Evolutionary conservation across 805 yeast genomes (phyloP).

Genomic region (Alloascoidea hylecoeti): DNA sequence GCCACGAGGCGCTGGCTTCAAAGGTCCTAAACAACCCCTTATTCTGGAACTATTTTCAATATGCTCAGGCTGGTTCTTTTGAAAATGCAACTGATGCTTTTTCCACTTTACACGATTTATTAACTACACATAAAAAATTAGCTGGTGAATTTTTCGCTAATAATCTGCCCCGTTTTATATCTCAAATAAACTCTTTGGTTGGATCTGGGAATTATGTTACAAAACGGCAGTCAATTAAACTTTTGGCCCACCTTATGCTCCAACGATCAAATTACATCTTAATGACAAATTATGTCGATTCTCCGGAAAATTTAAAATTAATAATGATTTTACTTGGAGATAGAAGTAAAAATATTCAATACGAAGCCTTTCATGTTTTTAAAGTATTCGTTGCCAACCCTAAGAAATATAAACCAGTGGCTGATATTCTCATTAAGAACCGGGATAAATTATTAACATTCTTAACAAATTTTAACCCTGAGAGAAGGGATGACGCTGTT

Average conservation of each 20-base stretch:
- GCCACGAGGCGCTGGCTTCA: slow-evolving; percentile 55
- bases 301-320: slow-evolving; percentile 70
- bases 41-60: slow-evolving; percentile 76
- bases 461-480: slow-evolving; percentile 49
- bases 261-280: slow-evolving; percentile 56
- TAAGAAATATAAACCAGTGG: slow-evolving; percentile 62
- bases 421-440: slow-evolving; percentile 75
- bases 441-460: slow-evolving; percentile 62
- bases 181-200: slow-evolving; percentile 52
- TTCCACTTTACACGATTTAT: slow-evolving; percentile 54
- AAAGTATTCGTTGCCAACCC: slow-evolving; percentile 97
- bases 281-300: slow-evolving; percentile 66
- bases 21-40: slow-evolving; percentile 42
- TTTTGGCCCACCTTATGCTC: slow-evolving; percentile 59
- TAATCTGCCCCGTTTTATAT: slow-evolving; percentile 45
- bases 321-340: slow-evolving; percentile 81
- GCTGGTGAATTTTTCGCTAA: slow-evolving; percentile 55
- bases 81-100: slow-evolving; percentile 88
- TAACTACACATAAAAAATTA: slow-evolving; percentile 54
- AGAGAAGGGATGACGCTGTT: slow-evolving; percentile 45
- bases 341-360: slow-evolving; percentile 76
- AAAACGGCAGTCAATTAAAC: slow-evolving; percentile 72
- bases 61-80: slow-evolving; percentile 63
- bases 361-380: slow-evolving; percentile 87
- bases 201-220: slow-evolving; percentile 79